phyloP scores from a whole-genome alignment of 2,329 filamentous ascomycete species.

The Venturia pyrina region DNA sequence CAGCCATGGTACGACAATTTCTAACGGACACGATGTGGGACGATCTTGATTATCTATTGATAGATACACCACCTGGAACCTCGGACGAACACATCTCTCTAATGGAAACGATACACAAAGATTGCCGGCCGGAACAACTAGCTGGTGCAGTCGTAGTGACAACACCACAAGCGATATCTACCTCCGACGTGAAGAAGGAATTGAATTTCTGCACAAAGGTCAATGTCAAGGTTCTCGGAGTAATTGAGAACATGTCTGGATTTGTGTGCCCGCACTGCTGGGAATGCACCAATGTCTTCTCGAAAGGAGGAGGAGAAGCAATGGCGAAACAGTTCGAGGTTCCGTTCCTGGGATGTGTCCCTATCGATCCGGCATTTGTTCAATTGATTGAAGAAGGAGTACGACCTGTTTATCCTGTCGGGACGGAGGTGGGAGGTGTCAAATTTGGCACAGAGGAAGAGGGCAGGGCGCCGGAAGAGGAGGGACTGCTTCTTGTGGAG shows the following conservation, averaged over 20 bases:
- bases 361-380: slow-evolving; percentile 89
- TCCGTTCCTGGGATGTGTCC: slow-evolving; percentile 74
- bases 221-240: slow-evolving; percentile 67
- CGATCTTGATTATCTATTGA: slow-evolving; percentile 73
- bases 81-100: slow-evolving; percentile 85
- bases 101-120: slow-evolving; percentile 43
- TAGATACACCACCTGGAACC: slow-evolving; percentile 93
- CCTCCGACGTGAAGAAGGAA: slow-evolving; percentile 88
- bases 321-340: slow-evolving; percentile 85
- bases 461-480: slow-evolving; percentile 19
- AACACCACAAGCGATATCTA: slow-evolving; percentile 88
- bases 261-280: slow-evolving; percentile 69
- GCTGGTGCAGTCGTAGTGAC: slow-evolving; percentile 89
- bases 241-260: slow-evolving; percentile 94
- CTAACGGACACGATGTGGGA: slow-evolving; percentile 64
- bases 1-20: slow-evolving; percentile 96
- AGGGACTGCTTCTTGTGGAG: slow-evolving; percentile 43
- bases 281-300: slow-evolving; percentile 90
- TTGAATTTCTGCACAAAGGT: slow-evolving; percentile 89
- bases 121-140: slow-evolving; percentile 50
- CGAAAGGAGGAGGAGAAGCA: slow-evolving; percentile 74
- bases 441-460: slow-evolving; percentile 26
- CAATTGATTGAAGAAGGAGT: slow-evolving; percentile 68
- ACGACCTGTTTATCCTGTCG: slow-evolving; percentile 57
- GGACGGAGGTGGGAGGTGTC: slow-evolving; percentile 51